Conservation (phyloP, 148 eudicot species). For the Amaranthus cruentus region DNA sequence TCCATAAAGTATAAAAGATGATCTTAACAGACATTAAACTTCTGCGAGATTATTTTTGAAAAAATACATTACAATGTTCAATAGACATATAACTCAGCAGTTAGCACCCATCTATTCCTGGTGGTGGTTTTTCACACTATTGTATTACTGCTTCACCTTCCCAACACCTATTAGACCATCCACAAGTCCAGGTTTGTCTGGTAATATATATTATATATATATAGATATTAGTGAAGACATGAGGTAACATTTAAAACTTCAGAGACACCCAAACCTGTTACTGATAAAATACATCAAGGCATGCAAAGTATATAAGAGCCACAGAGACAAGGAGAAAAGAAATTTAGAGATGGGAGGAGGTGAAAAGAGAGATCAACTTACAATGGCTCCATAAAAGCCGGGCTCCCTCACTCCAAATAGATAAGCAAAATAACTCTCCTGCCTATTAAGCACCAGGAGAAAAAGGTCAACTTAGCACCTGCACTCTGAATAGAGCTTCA, state of each 20-base stretch:
- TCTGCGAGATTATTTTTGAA: no score
- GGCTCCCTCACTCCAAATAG: slow-evolving; percentile 96
- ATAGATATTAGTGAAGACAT: no score
- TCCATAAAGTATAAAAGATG: no score
- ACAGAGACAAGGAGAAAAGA: background rate
- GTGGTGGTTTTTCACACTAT: no score
- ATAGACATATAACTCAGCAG: no score
- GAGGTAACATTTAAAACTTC: no score
- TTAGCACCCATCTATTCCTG: no score
- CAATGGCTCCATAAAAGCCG: slow-evolving; percentile 86
- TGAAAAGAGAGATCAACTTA: slow-evolving; percentile 40
- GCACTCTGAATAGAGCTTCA: background rate
- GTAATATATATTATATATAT: background rate
- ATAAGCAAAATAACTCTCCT: slow-evolving; percentile 98
- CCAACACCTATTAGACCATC: no score
- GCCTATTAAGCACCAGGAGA: slow-evolving; percentile 40
- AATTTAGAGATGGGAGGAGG: background rate
- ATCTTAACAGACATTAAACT: no score
- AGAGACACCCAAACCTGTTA: background rate
- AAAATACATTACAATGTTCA: no score
- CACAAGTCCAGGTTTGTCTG: no score
- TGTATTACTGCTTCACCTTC: no score
- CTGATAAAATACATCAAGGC: background rate
- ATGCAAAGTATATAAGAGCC: background rate
- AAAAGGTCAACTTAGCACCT: slow-evolving; percentile 12